Evolutionary conservation across 371 early-diverging fungal species (phyloP), one percentile per base, ranked within the genome.

Genomic region (Mortierella sp.): DNA sequence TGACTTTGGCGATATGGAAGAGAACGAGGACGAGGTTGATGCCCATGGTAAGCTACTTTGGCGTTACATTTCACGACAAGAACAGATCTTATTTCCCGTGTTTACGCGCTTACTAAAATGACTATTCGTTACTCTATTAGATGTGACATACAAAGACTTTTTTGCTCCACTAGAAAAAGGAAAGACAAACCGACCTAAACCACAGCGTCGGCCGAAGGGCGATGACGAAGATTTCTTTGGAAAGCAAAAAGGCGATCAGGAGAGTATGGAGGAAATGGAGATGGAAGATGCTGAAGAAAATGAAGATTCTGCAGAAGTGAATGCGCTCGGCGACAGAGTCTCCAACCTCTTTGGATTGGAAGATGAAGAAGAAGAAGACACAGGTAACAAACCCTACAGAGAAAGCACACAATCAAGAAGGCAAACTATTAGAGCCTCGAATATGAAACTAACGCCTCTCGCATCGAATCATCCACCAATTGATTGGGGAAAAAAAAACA

Each of bases 261-360:
- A 74, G 15, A 79, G 76, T 24, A 85, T 74, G 41, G 83, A 86
- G 55, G 80, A 84, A 50, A 76, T 79, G 58, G 84, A 83, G 41
- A 71, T 78, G 33, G 69, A 77, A 40, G 84, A 84, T 38, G 83
- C 83, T 2, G 84, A 86, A 21, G 89, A 87, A 13, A 85, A 88
- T 8, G 84, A 86, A 5, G 87, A 86, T 2, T 85, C 84, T 28
- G 84, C 83, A 45, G 87, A 89, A 36, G 76, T 86, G 28, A 72
- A 84, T 19, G 84, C 65, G 16, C 63, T 66, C n/a, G 83, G 84
- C 8, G 84, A 84, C 7, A 69, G 83, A 58, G 86, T 84, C 8
- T 84, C 87, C 15, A 84, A 88, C 75, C 81, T 92, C 11, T 87
- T 90, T 70, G 91, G 85, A 69, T 79, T 79, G 4, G 86, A 68